Evolutionary conservation across 768 basidiomycete species (phyloP).

Genomic region (Amanita muscaria): DNA sequence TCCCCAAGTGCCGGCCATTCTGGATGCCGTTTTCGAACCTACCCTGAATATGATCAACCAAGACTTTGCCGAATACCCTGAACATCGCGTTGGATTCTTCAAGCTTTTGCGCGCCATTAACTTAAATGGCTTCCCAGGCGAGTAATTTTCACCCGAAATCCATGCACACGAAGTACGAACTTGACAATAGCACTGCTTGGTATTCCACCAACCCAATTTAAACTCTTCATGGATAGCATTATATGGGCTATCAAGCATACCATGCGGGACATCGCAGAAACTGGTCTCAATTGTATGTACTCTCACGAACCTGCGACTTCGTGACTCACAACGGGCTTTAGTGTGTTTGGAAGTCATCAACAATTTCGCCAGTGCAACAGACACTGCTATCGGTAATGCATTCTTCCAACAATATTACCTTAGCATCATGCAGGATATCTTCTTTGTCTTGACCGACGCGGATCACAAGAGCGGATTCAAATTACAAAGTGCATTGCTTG

Average conservation of each 20-base stretch:
- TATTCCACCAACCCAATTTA: slow-evolving; percentile 89
- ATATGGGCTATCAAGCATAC: slow-evolving; percentile 99
- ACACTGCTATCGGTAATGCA: slow-evolving; percentile 69
- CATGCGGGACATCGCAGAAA: slow-evolving; percentile 96
- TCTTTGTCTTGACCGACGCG: slow-evolving; percentile 95
- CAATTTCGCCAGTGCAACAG: slow-evolving; percentile 77
- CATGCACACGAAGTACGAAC: slow-evolving; percentile 3
- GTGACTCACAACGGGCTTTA: slow-evolving; percentile 18
- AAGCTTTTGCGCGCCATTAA: slow-evolving; percentile 91
- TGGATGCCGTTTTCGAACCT: slow-evolving; percentile 96
- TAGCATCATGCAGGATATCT: slow-evolving; percentile 88
- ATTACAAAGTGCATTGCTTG: slow-evolving; percentile 85
- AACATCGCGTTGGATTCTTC: slow-evolving; percentile 96
- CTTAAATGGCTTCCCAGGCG: slow-evolving; percentile 91
- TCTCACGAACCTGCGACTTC: slow-evolving; percentile 2
- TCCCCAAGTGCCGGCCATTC: slow-evolving; percentile 88
- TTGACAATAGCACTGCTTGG: slow-evolving; percentile 58
- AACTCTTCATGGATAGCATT: slow-evolving; percentile 95
- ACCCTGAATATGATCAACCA: slow-evolving; percentile 99
- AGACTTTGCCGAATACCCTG: slow-evolving; percentile 98
- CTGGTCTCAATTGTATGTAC: slow-evolving; percentile 59
- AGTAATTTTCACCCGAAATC: slow-evolving; percentile 13
- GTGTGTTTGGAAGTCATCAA: slow-evolving; percentile 92
- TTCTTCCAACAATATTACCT: slow-evolving; percentile 98
- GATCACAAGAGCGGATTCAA: slow-evolving; percentile 99